Evolutionary conservation across 1,139 yeast genomes (phyloP).

Genomic region (Diutina rugosa): DNA sequence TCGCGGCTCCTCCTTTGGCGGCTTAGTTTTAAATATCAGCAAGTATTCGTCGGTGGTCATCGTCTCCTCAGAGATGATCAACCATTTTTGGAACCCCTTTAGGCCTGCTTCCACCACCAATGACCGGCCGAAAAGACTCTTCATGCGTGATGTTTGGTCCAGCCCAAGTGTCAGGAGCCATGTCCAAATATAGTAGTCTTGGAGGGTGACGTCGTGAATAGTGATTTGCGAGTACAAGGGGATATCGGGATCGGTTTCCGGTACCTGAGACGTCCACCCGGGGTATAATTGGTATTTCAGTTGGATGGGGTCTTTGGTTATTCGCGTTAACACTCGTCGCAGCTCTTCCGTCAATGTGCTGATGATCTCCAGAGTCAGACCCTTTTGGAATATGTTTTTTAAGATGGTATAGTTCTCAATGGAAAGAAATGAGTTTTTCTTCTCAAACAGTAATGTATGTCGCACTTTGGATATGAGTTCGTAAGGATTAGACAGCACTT

Average conservation of each 20-base stretch:
- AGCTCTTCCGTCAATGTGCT: constrained; percentile 65
- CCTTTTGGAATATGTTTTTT: constrained; percentile 57
- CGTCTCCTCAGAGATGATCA: constrained; percentile 61
- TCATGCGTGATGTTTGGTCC: constrained; percentile 57
- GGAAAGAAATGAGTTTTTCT: constrained; percentile 56
- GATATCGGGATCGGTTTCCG: constrained; percentile 13
- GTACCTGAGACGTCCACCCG: constrained; percentile 28
- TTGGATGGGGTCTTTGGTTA: constrained; percentile 32
- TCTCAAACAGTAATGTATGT: constrained; percentile 55
- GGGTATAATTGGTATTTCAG: constrained; percentile 27
- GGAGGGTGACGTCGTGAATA: constrained; percentile 55
- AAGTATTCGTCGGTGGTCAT: constrained; percentile 30
- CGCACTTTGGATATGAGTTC: constrained; percentile 44
- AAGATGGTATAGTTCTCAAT: constrained; percentile 70
- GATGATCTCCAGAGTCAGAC: constrained; percentile 41
- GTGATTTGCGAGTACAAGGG: constrained; percentile 36
- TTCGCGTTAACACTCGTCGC: constrained; percentile 47
- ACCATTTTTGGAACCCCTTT: constrained; percentile 76
- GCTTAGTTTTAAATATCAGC: constrained; percentile 10
- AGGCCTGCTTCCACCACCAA: constrained; percentile 61
- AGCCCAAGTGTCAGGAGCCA: constrained; percentile 73
- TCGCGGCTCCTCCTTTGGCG: constrained; percentile 3
- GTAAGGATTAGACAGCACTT: constrained; percentile 36
- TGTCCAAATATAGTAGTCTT: constrained; percentile 84
- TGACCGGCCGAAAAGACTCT: constrained; percentile 67